Evolutionary conservation across 2,329 filamentous ascomycete species (phyloP).

Genomic region (Exophiala aquamarina): DNA sequence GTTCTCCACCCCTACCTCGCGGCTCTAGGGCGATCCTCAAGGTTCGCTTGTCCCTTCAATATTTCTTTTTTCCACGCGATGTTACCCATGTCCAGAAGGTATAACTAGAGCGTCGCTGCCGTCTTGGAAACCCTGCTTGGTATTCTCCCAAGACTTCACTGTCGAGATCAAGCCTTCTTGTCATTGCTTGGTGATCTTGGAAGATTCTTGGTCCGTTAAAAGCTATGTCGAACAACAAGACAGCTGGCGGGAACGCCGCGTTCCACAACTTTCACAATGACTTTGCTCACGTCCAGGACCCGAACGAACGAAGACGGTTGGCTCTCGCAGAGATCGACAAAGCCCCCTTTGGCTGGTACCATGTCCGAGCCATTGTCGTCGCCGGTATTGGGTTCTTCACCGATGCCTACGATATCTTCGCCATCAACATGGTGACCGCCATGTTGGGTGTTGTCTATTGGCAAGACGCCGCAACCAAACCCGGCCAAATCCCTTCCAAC

Average conservation of each 20-base stretch:
- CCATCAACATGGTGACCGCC: conserved; percentile 68
- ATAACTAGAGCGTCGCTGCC: conserved; percentile 17
- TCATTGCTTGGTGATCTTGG: conserved; percentile 12
- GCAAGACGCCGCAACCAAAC: conserved; percentile 49
- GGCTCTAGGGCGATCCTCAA: too few relatives aligned
- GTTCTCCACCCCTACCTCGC: too few relatives aligned
- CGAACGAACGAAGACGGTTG: conserved; percentile 75
- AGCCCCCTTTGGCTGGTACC: conserved; percentile 62
- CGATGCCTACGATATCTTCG: conserved; percentile 82
- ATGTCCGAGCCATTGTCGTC: conserved; percentile 73
- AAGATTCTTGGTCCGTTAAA: background rate
- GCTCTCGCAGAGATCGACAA: conserved; percentile 66
- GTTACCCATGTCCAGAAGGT: conserved; percentile 9
- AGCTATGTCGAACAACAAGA: conserved; percentile 18
- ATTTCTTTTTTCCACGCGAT: background rate
- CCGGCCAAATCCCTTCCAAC: conserved; percentile 59
- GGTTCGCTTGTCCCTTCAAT: too few relatives aligned
- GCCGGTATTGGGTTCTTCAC: conserved; percentile 88
- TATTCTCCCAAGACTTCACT: background rate
- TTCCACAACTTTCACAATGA: conserved; percentile 79
- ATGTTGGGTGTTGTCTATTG: conserved; percentile 82
- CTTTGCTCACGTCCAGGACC: conserved; percentile 63
- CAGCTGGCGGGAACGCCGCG: conserved; percentile 45
- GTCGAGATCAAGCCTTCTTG: conserved; percentile 9
- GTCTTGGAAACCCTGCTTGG: conserved; percentile 8